phyloP scores from a whole-genome alignment of 2,329 filamentous ascomycete species.

The Parasarocladium wereldwijsianum region DNA sequence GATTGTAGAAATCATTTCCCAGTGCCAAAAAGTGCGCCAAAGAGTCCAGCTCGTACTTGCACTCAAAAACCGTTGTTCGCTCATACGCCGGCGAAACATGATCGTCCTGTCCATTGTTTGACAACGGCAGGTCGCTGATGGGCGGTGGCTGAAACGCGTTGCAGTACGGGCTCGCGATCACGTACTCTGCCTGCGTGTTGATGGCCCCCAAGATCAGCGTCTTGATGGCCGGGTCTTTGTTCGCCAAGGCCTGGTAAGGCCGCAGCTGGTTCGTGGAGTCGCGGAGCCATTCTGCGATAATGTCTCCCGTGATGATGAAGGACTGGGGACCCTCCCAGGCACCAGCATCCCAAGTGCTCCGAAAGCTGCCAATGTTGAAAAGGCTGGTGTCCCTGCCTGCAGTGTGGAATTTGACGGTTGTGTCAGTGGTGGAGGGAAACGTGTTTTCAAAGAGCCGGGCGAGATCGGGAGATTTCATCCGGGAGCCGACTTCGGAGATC shows the following conservation, averaged over 20 bases:
- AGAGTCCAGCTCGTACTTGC: slow-evolving; percentile 97
- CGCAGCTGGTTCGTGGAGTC: slow-evolving; percentile 88
- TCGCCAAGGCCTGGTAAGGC: slow-evolving; percentile 76
- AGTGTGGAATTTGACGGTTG: slow-evolving; percentile 77
- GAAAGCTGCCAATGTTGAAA: slow-evolving; percentile 17
- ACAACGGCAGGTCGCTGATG: slow-evolving; percentile 57
- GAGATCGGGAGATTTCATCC: slow-evolving; percentile 73
- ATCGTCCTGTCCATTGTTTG: slow-evolving; percentile 71
- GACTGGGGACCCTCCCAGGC: slow-evolving; percentile 77
- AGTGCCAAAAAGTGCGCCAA: slow-evolving; percentile 81
- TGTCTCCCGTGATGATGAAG: slow-evolving; percentile 88
- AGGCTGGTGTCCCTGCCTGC: slow-evolving; percentile 34
- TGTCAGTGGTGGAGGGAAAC: slow-evolving; percentile 75
- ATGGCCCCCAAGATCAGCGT: slow-evolving; percentile 81
- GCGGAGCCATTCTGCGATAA: slow-evolving; percentile 83
- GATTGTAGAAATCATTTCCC: slow-evolving; percentile 71
- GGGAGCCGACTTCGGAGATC: slow-evolving; percentile 65
- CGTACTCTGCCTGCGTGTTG: slow-evolving; percentile 89
- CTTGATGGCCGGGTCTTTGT: slow-evolving; percentile 63
- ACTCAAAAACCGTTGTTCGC: slow-evolving; percentile 78
- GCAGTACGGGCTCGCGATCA: slow-evolving; percentile 91
- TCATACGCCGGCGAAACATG: slow-evolving; percentile 78
- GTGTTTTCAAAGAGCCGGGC: slow-evolving; percentile 90
- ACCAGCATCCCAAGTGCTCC: slow-evolving; percentile 28
- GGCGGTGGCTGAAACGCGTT: slow-evolving; percentile 95